phyloP scores from a whole-genome alignment of 2,329 filamentous ascomycete genomes.

The Trichoderma asperellum region DNA sequence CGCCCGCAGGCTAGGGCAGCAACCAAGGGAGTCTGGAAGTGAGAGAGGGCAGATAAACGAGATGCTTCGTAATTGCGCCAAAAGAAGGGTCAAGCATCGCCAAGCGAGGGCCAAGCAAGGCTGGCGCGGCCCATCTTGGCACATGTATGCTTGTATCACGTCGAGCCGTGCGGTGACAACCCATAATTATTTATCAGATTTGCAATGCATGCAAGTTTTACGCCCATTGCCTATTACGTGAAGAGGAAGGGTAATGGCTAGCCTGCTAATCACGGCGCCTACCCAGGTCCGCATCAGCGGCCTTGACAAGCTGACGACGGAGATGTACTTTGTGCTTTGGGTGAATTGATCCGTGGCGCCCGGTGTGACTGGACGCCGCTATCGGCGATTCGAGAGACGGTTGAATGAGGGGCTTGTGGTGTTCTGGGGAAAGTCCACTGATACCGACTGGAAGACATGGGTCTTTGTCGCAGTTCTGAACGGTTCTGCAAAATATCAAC shows the following conservation, averaged over 20 bases:
- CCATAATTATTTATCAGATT: slow-evolving; percentile 26
- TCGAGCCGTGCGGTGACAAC: background rate
- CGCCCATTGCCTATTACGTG: slow-evolving; percentile 24
- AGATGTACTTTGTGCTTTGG: background rate
- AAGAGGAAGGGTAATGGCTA: slow-evolving; percentile 28
- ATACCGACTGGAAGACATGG: slow-evolving; percentile 22
- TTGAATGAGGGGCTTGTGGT: slow-evolving; percentile 6
- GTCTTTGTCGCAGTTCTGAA: slow-evolving; percentile 1
- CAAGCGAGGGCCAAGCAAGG: slow-evolving; percentile 7
- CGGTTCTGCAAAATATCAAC: background rate
- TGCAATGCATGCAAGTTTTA: background rate
- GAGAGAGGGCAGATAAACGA: background rate
- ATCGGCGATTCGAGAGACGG: slow-evolving; percentile 18
- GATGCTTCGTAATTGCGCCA: background rate
- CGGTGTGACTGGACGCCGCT: slow-evolving; percentile 19
- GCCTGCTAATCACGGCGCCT: slow-evolving; percentile 16
- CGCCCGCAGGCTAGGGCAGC: slow-evolving; percentile 8
- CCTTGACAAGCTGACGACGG: background rate
- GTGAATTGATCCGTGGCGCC: slow-evolving; percentile 9
- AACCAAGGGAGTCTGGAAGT: background rate
- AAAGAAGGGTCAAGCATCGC: background rate
- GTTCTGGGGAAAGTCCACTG: slow-evolving; percentile 1
- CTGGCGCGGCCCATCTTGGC: slow-evolving; percentile 8
- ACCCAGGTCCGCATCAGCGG: slow-evolving; percentile 10
- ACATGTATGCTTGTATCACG: background rate